Evolutionary conservation across 768 basidiomycete species (phyloP).

Genomic region (Auricularia sp.): DNA sequence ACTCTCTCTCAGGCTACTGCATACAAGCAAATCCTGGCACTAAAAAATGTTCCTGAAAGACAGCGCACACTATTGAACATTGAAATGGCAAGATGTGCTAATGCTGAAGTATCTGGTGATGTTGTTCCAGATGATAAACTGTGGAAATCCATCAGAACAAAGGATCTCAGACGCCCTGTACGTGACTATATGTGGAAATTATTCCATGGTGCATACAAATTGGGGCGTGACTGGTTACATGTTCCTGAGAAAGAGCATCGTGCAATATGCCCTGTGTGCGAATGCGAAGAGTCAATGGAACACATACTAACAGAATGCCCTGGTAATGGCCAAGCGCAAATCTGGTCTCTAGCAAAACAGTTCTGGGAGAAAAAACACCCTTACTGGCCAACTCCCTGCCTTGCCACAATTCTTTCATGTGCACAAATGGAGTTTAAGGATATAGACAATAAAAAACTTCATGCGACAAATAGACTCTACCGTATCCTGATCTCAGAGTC

Average conservation of each 20-base stretch:
- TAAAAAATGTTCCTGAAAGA: background rate
- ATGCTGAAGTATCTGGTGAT: background rate
- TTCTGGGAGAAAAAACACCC: background rate
- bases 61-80: background rate
- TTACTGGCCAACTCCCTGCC: background rate
- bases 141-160: background rate
- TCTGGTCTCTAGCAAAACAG: background rate
- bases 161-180: background rate
- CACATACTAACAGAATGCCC: background rate
- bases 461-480: background rate
- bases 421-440: background rate
- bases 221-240: background rate
- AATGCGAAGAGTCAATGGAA: background rate
- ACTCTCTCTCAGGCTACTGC: background rate
- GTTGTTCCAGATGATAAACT: background rate
- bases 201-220: background rate
- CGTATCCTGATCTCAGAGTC: background rate
- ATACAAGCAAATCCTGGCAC: background rate
- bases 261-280: background rate
- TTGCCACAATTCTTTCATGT: background rate
- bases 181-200: background rate
- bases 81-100: background rate
- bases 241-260: background rate
- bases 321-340: background rate
- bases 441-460: background rate